Evolutionary conservation across 2,329 filamentous ascomycete species (phyloP).

Genomic region (Penicillium hesseltinei): DNA sequence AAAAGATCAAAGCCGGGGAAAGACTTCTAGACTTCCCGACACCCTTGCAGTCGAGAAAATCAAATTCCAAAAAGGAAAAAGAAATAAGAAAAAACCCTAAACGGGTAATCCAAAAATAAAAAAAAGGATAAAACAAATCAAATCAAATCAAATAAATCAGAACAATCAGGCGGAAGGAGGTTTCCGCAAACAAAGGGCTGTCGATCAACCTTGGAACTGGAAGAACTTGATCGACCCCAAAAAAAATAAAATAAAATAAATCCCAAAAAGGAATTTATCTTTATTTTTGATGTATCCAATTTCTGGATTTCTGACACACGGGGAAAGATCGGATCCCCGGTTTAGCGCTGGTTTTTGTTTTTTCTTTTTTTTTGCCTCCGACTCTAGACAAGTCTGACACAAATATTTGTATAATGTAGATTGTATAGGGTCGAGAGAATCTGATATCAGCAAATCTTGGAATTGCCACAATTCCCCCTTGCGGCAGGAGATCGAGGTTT

Average conservation of each 20-base stretch:
- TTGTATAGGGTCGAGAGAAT: background rate
- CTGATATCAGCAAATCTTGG: background rate
- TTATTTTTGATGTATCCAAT: background rate
- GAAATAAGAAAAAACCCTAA: background rate
- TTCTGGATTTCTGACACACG: background rate
- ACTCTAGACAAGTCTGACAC: background rate
- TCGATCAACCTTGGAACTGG: background rate
- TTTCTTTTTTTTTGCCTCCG: background rate
- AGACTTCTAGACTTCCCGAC: conserved; percentile 27
- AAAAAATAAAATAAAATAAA: conserved; percentile 5
- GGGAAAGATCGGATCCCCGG: conserved; percentile 2
- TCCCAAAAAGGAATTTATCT: background rate
- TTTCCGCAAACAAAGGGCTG: conserved; percentile 5
- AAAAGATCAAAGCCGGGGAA: conserved; percentile 26
- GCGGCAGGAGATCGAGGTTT: background rate
- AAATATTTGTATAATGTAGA: background rate
- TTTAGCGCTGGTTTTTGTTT: background rate
- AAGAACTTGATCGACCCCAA: background rate
- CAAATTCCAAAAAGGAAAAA: background rate
- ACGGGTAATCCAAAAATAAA: background rate
- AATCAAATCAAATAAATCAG: conserved; percentile 1
- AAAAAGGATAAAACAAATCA: background rate
- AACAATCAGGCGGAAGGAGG: conserved; percentile 6
- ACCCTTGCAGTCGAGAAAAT: conserved; percentile 26
- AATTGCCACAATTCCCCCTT: conserved; percentile 3